These are phyloP conservation scores for Microbotryum violaceum DNA, from an alignment of 1,284 basidiomycete species.

Conservation along the genomic window DNA sequence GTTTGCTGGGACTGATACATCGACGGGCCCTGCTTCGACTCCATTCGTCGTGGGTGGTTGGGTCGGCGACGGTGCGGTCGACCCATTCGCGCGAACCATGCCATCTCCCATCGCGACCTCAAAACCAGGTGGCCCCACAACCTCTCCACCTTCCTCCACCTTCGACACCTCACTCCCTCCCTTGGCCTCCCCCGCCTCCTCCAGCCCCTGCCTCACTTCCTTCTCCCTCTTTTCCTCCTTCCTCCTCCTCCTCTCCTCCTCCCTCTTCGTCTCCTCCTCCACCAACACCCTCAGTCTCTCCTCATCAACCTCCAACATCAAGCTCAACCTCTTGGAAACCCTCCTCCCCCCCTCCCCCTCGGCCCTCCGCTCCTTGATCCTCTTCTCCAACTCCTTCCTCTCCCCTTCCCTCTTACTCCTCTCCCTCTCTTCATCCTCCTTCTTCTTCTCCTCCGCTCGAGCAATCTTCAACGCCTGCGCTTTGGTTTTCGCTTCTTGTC, in stretches of 20 bases:
- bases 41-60: no score
- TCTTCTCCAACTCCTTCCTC: background rate
- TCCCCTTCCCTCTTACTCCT: background rate
- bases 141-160: background rate
- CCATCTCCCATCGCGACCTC: no score
- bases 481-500: background rate
- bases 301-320: background rate
- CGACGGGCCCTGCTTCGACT: no score
- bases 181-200: slow-evolving; percentile 1
- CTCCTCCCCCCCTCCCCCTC: background rate
- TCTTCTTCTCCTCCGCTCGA: background rate
- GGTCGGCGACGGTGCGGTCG: no score
- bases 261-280: background rate
- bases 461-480: background rate
- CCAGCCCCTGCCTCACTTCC: background rate
- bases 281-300: background rate
- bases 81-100: no score
- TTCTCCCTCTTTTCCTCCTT: background rate
- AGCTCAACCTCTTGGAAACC: background rate
- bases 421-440: background rate
- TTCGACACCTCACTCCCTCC: background rate
- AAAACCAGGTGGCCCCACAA: background rate
- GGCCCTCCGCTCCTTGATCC: background rate
- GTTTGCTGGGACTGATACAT: no score
- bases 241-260: background rate